phyloP scores from a whole-genome alignment of 1,139 yeast genomes.

The Suhomyces bokatorum region DNA sequence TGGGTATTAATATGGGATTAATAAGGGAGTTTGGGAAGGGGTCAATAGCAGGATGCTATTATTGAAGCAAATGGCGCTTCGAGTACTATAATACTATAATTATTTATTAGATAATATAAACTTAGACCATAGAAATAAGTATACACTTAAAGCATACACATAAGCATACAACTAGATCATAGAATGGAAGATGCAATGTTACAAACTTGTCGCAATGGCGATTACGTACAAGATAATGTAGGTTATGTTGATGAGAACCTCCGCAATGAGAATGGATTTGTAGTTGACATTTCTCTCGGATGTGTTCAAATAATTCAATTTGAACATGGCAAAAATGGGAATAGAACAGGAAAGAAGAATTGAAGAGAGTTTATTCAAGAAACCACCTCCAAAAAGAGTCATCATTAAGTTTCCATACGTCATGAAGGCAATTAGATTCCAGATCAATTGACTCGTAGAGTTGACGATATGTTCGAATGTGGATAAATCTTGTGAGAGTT shows the following conservation, averaged over 20 bases:
- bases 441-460: constrained; percentile 11
- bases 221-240: not conserved
- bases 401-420: constrained; percentile 8
- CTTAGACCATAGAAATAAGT: not conserved
- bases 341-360: constrained; percentile 7
- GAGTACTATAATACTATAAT: not conserved
- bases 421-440: constrained; percentile 11
- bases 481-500: constrained; percentile 12
- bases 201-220: not conserved
- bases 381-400: not conserved
- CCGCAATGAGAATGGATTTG: constrained; percentile 8
- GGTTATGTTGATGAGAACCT: constrained; percentile 3
- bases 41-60: too few species aligned
- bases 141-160: too few species aligned
- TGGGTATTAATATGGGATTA: too few species aligned
- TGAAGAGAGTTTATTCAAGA: not conserved
- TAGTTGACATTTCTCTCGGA: constrained; percentile 4
- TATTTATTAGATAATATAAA: constrained; percentile 6
- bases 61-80: too few species aligned
- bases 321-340: constrained; percentile 18
- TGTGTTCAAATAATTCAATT: constrained; percentile 21
- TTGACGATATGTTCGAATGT: constrained; percentile 6
- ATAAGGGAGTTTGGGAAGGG: too few species aligned
- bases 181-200: constrained; percentile 7
- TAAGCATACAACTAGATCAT: not conserved